These are phyloP conservation scores for Albizia julibrissin DNA, from an alignment of 306 rosid genomes.

Conservation along the genomic window DNA sequence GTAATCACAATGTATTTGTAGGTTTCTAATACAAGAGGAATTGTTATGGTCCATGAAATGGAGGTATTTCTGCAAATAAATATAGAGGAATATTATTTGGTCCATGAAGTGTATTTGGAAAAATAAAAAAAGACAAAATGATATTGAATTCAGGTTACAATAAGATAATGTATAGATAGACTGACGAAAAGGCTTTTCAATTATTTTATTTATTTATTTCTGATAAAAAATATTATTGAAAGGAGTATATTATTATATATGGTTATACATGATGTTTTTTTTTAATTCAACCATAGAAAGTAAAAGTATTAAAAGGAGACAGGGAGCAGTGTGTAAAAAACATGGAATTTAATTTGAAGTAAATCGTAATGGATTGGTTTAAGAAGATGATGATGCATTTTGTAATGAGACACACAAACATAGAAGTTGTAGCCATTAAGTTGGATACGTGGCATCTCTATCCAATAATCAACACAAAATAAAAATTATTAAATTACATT, in stretches of 20 bases:
- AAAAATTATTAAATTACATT: background rate
- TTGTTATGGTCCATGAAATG: background rate
- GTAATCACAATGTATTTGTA: too few species aligned
- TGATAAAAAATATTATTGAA: too few species aligned
- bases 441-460: conserved; percentile 20
- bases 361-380: background rate
- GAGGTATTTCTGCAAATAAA: too few species aligned
- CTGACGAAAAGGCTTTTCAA: too few species aligned
- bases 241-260: too few species aligned
- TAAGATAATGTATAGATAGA: too few species aligned
- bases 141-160: too few species aligned
- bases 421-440: background rate
- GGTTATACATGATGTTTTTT: background rate
- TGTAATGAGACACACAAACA: background rate
- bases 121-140: too few species aligned
- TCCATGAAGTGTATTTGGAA: too few species aligned
- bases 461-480: background rate
- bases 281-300: background rate
- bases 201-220: too few species aligned
- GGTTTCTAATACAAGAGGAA: too few species aligned
- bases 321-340: background rate
- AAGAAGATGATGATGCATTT: background rate
- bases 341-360: background rate
- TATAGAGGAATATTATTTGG: too few species aligned
- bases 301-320: background rate